phyloP scores from a whole-genome alignment of 2,329 filamentous ascomycete species.

The Knoxdaviesia proteae region DNA sequence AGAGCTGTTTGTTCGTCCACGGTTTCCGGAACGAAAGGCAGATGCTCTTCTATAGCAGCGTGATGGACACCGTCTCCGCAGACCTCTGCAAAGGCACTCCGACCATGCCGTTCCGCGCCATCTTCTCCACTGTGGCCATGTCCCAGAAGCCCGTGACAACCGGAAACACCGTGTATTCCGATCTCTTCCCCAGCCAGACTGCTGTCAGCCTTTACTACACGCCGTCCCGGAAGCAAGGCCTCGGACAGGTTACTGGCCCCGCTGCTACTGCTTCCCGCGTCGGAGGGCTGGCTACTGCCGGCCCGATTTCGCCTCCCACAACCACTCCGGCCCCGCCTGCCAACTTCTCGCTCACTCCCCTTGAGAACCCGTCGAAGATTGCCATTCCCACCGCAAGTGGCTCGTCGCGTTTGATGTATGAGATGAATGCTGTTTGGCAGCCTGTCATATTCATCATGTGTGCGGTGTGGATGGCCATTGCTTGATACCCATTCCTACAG shows the following conservation, averaged over 20 bases:
- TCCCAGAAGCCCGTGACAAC: constrained; percentile 11
- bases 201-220: constrained; percentile 23
- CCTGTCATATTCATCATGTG: too few species aligned
- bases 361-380: too few species aligned
- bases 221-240: constrained; percentile 14
- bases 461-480: too few species aligned
- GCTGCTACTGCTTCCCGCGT: constrained; percentile 13
- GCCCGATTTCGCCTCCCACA: neutral
- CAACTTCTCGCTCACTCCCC: too few species aligned
- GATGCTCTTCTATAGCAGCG: constrained; percentile 12
- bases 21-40: constrained; percentile 16
- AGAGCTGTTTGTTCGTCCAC: constrained; percentile 18
- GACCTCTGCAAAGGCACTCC: constrained; percentile 17
- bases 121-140: constrained; percentile 13
- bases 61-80: constrained; percentile 15
- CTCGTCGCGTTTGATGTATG: too few species aligned
- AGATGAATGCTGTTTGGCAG: too few species aligned
- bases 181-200: constrained; percentile 15
- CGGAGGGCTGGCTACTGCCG: constrained; percentile 1
- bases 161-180: constrained; percentile 12
- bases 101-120: constrained; percentile 13
- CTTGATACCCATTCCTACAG: too few species aligned
- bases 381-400: too few species aligned
- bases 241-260: constrained; percentile 19
- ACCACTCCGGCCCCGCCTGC: too few species aligned